Base-by-base conservation (phyloP, 2,329 filamentous ascomycete species). In the Monosporascus sp. region DNA sequence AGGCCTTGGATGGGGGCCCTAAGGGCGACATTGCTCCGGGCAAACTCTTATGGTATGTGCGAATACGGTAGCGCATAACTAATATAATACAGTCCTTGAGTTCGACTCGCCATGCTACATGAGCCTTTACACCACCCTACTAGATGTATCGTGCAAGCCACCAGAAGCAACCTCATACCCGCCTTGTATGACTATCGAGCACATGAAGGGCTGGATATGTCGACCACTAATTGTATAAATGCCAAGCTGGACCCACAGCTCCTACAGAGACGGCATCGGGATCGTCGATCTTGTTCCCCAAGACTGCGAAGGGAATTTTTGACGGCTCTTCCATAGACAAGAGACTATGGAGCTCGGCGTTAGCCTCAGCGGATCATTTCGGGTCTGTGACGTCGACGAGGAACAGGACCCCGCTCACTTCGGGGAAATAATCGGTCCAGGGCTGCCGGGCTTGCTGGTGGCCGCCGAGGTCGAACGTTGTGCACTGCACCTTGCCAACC, bases 201-300 rank as follows among this genome's bases (percentile, higher is more conserved):
- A n/a, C 39, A 18, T 43, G 7, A 18, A 22, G 4, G 0, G 25
- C 43, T 38, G 20, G 7, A 55, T 35, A 47, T 20, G 48, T 3
- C 48, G 50, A n/a, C 25, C n/a, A 17, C 1, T 41, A 3, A 44
- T 20, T 2, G 3, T 8, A 3, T 38, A 15, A 6, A 90, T 70
- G 46, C 86, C 87, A 56, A 90, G 74, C 63, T 83, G 80, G 63
- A 83, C 77, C 66, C 86, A 77, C 60, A 89, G 75, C 70, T 89
- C 85, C 62, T 89, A 5, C 22, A 3, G 79, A 84, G 50, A 89
- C 80, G 36, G 87, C 86, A 61, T 86, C 80, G 22, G 85, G 85
- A 71, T 89, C 85, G 67, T 90, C 87, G 66, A 89, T 89, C 77
- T 89, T 90, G 76, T 90, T 89, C 52, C 87, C 87, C 56, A 90